Evolutionary conservation across 139 green algal species (phyloP).

Genomic region (Chlorella vulgaris): DNA sequence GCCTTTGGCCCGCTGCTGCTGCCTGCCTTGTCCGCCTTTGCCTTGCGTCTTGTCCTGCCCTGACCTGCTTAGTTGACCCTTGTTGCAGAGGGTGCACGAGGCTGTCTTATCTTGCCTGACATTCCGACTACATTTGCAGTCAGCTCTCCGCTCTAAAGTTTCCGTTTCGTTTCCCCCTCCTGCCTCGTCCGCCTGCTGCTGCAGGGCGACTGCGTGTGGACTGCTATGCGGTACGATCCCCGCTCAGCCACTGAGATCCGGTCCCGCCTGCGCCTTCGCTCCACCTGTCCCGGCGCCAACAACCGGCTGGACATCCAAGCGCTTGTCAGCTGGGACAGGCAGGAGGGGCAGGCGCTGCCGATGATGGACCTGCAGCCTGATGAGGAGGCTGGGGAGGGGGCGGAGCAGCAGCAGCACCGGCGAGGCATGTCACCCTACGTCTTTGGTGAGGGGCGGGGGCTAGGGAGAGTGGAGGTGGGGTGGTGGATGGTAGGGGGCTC

Average conservation of each 20-base stretch:
- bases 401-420: constrained; percentile 46
- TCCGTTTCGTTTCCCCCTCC: no score
- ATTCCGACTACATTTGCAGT: no score
- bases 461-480: no score
- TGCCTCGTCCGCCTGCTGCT: no score
- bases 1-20: not conserved
- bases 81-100: no score
- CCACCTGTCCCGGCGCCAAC: constrained; percentile 66
- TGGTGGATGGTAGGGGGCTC: no score
- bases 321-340: constrained; percentile 71
- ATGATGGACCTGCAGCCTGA: constrained; percentile 33
- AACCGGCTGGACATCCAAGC: constrained; percentile 78
- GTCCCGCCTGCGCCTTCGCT: constrained; percentile 62
- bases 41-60: no score
- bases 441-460: constrained; percentile 43
- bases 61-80: no score
- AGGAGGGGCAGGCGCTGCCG: constrained; percentile 31
- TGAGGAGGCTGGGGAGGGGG: constrained; percentile 27
- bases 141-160: no score
- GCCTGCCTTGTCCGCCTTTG: not conserved
- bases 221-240: constrained; percentile 66
- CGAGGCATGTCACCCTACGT: constrained; percentile 68
- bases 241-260: constrained; percentile 71
- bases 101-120: no score
- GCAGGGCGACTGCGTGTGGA: constrained; percentile 55